Evolutionary conservation across 768 basidiomycete genomes (phyloP), one percentile per base, ranked within the genome.

Genomic region (Hydnum rufescens): DNA sequence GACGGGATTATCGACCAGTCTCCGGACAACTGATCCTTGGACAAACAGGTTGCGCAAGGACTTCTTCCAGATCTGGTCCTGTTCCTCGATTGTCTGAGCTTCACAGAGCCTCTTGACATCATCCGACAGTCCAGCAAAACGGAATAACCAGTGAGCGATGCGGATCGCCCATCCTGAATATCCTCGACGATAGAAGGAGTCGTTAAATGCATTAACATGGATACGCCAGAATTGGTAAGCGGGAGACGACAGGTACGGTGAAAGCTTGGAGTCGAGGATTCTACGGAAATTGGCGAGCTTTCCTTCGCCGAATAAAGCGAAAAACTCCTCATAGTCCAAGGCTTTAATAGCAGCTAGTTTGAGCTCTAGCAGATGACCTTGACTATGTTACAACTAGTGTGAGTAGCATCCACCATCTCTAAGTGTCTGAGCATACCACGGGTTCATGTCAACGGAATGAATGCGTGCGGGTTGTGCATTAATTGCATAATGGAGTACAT

Each of bases 191-290:
- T 84, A 83, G 63, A 84, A 85, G 5, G 72, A 73, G 2, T 70
- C 66, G 1, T 47, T 26, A 59, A 71, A 72, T 22, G 66, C 63
- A 31, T 65, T 58, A 51, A 68, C 67, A 58, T 83, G 78, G 58
- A 75, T 65, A 54, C 74, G 70, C 83, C 83, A 85, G 66, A 82
- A 83, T 54, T 80, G 77, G 64, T 81, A 83, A 1, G 82, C 80
- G 54, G 28, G 46, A 5, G 78, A 78, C 25, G 82, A 82, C 18
- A 85, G 70, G 58, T 73, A 69, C 0, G 83, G 82, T 0, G 80
- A 72, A 36, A 86, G 67, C 56, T 70, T 71, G 51, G 66, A 66
- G 57, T 79, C 77, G 47, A 85, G 68, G 3, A 83, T 66, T 0
- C 64, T 57, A 50, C 75, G 74, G 66, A 86, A 86, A 30, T 68